Conservation (phyloP, 768 basidiomycete genomes). For the Piloderma croceum region DNA sequence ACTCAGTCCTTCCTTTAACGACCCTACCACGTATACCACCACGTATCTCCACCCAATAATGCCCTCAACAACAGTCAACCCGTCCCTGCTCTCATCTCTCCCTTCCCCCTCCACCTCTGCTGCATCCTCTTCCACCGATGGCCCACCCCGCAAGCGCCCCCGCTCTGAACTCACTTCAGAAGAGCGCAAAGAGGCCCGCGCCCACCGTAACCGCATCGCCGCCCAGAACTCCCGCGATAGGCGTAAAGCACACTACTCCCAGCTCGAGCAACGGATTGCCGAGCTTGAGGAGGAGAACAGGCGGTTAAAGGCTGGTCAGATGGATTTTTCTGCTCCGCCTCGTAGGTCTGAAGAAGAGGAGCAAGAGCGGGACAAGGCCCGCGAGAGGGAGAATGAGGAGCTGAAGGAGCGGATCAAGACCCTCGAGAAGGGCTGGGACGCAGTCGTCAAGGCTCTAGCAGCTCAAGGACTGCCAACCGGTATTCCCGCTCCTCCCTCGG, state of each 20-base stretch:
- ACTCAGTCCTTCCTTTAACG: no score
- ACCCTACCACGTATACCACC: no score
- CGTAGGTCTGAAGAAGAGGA: conserved; percentile 22
- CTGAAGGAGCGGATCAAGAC: conserved; percentile 70
- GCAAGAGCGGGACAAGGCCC: conserved; percentile 19
- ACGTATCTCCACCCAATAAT: no score
- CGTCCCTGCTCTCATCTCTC: conserved; percentile 34
- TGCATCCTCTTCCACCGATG: conserved; percentile 26
- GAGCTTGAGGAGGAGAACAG: conserved; percentile 85
- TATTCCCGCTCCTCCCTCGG: conserved; percentile 22
- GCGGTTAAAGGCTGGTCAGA: conserved; percentile 52
- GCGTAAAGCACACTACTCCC: conserved; percentile 75
- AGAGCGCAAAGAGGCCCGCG: conserved; percentile 82
- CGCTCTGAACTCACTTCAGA: conserved; percentile 61
- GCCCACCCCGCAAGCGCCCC: conserved; percentile 69
- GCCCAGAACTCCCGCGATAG: conserved; percentile 91
- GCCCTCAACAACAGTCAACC: conserved; percentile 24
- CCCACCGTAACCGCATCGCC: conserved; percentile 88
- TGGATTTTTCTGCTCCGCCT: conserved; percentile 23
- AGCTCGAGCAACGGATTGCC: conserved; percentile 59
- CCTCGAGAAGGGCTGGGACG: conserved; percentile 78
- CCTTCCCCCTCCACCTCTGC: conserved; percentile 27
- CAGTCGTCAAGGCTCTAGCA: conserved; percentile 68
- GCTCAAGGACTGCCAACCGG: conserved; percentile 58
- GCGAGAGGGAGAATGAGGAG: conserved; percentile 67